Percentiles rank a stretch among this genome's conserved stretches.
Conservation (phyloP, 2,329 filamentous ascomycete genomes). For the Macroventuria anomochaeta region DNA sequence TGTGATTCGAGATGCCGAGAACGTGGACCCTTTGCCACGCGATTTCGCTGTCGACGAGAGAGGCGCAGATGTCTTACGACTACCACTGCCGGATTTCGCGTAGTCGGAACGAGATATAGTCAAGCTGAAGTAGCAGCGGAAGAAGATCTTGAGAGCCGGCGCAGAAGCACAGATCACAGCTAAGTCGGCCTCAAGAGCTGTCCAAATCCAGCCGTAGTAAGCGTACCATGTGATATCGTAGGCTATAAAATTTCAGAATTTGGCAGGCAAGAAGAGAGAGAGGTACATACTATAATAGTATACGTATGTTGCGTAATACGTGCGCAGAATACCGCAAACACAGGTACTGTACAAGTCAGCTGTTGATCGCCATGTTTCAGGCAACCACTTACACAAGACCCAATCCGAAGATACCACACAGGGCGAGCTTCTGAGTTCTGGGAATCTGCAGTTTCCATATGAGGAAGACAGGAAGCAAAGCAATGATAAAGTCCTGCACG, state of each 20-base stretch:
- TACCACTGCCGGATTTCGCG: slow-evolving; percentile 5
- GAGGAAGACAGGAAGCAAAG: slow-evolving; percentile 52
- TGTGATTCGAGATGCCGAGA: slow-evolving; percentile 14
- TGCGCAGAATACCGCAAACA: slow-evolving; percentile 46
- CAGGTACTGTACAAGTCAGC: slow-evolving; percentile 33
- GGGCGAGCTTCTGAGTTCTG: slow-evolving; percentile 51
- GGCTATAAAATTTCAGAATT: slow-evolving; percentile 16
- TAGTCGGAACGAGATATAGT: slow-evolving; percentile 19
- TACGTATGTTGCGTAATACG: slow-evolving; percentile 45
- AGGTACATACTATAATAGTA: slow-evolving; percentile 33
- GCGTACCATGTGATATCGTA: slow-evolving; percentile 53
- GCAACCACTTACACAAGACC: slow-evolving; percentile 49
- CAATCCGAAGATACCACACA: slow-evolving; percentile 54
- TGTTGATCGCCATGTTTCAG: not conserved
- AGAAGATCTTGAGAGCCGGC: slow-evolving; percentile 54
- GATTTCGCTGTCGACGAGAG: not conserved
- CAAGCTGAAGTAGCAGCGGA: slow-evolving; percentile 49
- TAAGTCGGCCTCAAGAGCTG: slow-evolving; percentile 51
- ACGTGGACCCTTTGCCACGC: slow-evolving; percentile 6
- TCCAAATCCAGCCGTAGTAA: slow-evolving; percentile 51
- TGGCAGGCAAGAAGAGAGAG: not conserved
- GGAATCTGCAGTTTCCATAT: slow-evolving; percentile 55
- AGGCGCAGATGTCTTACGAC: slow-evolving; percentile 4
- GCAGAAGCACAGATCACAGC: slow-evolving; percentile 53
- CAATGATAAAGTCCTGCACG: slow-evolving; percentile 51